Evolutionary conservation across 495 filamentous ascomycete genomes (phyloP).

Genomic region (Bacidia gigantensis): DNA sequence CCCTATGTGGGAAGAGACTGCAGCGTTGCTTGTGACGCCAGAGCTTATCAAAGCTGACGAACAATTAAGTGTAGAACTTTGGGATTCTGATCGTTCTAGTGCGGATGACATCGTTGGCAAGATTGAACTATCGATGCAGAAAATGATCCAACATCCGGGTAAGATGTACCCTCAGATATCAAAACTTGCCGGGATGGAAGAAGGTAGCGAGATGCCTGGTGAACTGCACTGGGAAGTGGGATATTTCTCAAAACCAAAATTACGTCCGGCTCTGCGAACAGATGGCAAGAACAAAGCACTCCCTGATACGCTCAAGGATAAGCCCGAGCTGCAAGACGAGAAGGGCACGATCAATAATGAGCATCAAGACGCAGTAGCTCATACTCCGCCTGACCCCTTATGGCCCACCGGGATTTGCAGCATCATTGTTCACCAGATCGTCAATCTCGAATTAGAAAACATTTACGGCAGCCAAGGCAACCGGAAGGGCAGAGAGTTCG

Average conservation of each 20-base stretch:
- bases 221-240: constrained; percentile 93
- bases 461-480: constrained; percentile 55
- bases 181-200: constrained; percentile 63
- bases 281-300: constrained; percentile 72
- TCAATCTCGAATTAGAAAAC: constrained; percentile 79
- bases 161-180: constrained; percentile 89
- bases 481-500: constrained; percentile 68
- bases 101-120: constrained; percentile 93
- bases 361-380: constrained; percentile 68
- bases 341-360: constrained; percentile 64
- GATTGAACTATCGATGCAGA: constrained; percentile 80
- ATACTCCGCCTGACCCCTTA: constrained; percentile 84
- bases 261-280: constrained; percentile 67
- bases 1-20: constrained; percentile 81
- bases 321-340: constrained; percentile 73
- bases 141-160: constrained; percentile 85
- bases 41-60: constrained; percentile 88
- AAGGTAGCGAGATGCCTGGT: constrained; percentile 80
- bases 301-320: constrained; percentile 54
- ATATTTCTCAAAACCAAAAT: constrained; percentile 78
- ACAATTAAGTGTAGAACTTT: constrained; percentile 82
- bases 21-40: constrained; percentile 72
- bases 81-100: constrained; percentile 80
- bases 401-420: constrained; percentile 82
- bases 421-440: constrained; percentile 84